Percentiles rank a stretch among this genome's conserved stretches.
phyloP scores from a whole-genome alignment of 768 basidiomycete genomes.

The Solioccasus polychromus region DNA sequence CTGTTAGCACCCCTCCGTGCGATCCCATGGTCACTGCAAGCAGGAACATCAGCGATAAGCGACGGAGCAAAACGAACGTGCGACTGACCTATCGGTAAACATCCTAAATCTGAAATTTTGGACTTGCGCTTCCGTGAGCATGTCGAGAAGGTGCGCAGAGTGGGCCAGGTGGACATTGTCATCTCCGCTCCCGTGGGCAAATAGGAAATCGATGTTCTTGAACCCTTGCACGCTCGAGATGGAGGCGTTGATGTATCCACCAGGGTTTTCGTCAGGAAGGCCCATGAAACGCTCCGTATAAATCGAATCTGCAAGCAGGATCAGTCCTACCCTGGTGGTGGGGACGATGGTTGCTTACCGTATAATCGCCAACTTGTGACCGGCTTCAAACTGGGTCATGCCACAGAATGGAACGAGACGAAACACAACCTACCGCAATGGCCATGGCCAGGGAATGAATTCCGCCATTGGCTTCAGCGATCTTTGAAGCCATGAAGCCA shows the following conservation, averaged over 20 bases:
- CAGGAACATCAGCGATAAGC: constrained; percentile 8
- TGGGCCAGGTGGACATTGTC: constrained; percentile 97
- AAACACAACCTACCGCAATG: constrained; percentile 63
- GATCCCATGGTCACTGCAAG: constrained; percentile 76
- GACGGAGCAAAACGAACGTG: background rate
- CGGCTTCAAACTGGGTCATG: constrained; percentile 45
- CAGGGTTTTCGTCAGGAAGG: constrained; percentile 70
- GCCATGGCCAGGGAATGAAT: constrained; percentile 91
- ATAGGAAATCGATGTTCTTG: constrained; percentile 70
- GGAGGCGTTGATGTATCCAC: constrained; percentile 87
- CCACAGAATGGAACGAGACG: background rate
- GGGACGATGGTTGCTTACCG: constrained; percentile 40
- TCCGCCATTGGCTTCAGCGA: constrained; percentile 85
- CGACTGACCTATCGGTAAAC: constrained; percentile 89
- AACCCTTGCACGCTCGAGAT: constrained; percentile 90
- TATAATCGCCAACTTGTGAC: constrained; percentile 87
- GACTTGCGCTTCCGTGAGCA: constrained; percentile 78
- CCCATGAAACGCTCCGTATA: constrained; percentile 99
- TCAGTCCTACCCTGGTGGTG: background rate
- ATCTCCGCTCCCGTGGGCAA: constrained; percentile 93
- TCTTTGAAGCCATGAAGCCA: constrained; percentile 93
- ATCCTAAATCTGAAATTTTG: constrained; percentile 83
- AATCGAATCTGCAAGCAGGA: constrained; percentile 66
- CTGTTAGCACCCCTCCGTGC: constrained; percentile 68
- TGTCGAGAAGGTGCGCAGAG: constrained; percentile 87